Conservation (phyloP, 768 basidiomycete genomes). For the Multifurca ochricompacta region DNA sequence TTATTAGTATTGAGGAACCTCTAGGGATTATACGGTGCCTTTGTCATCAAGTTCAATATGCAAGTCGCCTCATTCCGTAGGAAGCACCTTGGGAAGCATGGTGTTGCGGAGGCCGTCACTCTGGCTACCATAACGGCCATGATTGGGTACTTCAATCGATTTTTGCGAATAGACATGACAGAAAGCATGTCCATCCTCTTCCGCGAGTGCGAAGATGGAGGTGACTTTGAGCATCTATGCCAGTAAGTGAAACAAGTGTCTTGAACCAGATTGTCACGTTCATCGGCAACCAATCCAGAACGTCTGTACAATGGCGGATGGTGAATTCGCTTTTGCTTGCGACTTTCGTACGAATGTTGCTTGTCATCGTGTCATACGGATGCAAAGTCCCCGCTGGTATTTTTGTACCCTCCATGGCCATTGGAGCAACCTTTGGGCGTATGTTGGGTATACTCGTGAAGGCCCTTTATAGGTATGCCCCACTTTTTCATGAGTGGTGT, state of each 20-base stretch:
- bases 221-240: slow-evolving; percentile 87
- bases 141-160: slow-evolving; percentile 90
- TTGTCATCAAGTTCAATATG: slow-evolving; percentile 94
- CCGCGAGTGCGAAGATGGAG: slow-evolving; percentile 90
- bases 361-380: slow-evolving; percentile 91
- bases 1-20: background rate
- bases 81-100: slow-evolving; percentile 78
- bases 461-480: slow-evolving; percentile 69
- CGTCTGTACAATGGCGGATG: slow-evolving; percentile 89
- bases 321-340: slow-evolving; percentile 89
- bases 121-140: slow-evolving; percentile 86
- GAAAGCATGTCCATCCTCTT: slow-evolving; percentile 93
- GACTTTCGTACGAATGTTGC: slow-evolving; percentile 75
- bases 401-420: slow-evolving; percentile 98
- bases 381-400: slow-evolving; percentile 97
- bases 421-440: slow-evolving; percentile 93
- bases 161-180: slow-evolving; percentile 95
- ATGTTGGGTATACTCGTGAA: slow-evolving; percentile 98
- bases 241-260: slow-evolving; percentile 53
- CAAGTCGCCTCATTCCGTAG: slow-evolving; percentile 92
- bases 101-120: slow-evolving; percentile 80
- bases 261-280: slow-evolving; percentile 4
- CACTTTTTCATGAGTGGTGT: background rate
- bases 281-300: slow-evolving; percentile 37
- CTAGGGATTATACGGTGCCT: slow-evolving; percentile 94